A percentile compares a stretch with the other conserved stretches of the same genome.
phyloP scores from a whole-genome alignment of 2,329 filamentous ascomycete species.

The Dactylellina leptospora region DNA sequence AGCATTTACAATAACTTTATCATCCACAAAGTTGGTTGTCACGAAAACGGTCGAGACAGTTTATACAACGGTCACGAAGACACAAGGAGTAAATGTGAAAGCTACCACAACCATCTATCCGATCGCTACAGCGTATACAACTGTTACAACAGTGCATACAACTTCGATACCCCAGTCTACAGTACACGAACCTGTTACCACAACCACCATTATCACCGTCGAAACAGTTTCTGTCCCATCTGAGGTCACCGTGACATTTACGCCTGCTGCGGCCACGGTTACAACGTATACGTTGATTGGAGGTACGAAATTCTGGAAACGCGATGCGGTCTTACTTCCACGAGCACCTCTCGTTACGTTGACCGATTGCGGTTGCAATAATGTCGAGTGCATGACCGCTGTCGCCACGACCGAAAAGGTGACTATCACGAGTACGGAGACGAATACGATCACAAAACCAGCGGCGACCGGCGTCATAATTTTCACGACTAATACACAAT shows the following conservation, averaged over 20 bases:
- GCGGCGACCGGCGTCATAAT: conserved; percentile 7
- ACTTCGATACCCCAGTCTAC: background rate
- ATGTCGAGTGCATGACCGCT: conserved; percentile 33
- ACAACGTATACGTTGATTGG: conserved; percentile 27
- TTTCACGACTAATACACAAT: conserved; percentile 11
- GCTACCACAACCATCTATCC: conserved; percentile 7
- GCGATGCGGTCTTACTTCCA: conserved; percentile 1
- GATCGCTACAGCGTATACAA: conserved; percentile 8
- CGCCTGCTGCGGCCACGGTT: background rate
- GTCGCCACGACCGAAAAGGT: conserved; percentile 26
- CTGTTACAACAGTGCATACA: background rate
- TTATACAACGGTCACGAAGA: conserved; percentile 23
- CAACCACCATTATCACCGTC: background rate
- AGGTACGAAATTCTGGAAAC: conserved; percentile 21
- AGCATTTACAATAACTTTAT: conserved; percentile 12
- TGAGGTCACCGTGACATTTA: background rate
- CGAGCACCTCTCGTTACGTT: conserved; percentile 15
- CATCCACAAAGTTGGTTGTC: conserved; percentile 8
- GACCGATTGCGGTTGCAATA: conserved; percentile 16
- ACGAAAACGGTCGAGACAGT: conserved; percentile 18
- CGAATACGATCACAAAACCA: conserved; percentile 2
- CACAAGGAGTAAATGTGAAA: background rate
- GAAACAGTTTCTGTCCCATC: background rate
- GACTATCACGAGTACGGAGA: conserved; percentile 16
- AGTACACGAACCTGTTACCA: background rate